These are phyloP conservation scores for Ostreobium quekettii DNA, from an alignment of 139 green algal genomes.

Conservation along the genomic window DNA sequence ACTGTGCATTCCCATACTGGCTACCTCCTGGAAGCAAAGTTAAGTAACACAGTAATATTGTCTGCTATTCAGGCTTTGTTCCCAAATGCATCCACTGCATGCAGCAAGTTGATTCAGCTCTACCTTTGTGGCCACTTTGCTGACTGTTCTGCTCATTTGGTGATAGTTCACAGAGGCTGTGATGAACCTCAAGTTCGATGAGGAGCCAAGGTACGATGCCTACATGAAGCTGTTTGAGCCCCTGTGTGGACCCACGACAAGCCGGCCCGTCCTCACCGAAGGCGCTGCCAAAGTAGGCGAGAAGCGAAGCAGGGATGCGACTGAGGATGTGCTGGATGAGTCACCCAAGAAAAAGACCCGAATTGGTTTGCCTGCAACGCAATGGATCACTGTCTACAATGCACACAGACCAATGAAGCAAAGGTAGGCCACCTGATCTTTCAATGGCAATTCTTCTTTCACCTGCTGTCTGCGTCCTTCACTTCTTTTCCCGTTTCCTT, in stretches of 20 bases:
- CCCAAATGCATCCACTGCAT: constrained; percentile 5
- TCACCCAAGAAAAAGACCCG: constrained; percentile 48
- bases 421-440: constrained; percentile 51
- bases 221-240: constrained; percentile 89
- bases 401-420: constrained; percentile 98
- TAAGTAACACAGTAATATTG: background rate
- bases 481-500: too few species aligned
- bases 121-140: constrained; percentile 4
- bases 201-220: constrained; percentile 85
- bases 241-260: constrained; percentile 70
- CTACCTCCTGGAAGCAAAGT: background rate
- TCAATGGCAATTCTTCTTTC: too few species aligned
- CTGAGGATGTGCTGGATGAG: constrained; percentile 61
- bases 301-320: constrained; percentile 72
- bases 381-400: constrained; percentile 99
- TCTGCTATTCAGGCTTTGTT: too few species aligned
- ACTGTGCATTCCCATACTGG: too few species aligned
- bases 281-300: constrained; percentile 69
- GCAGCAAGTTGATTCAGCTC: background rate
- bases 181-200: constrained; percentile 97
- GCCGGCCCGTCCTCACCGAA: constrained; percentile 77
- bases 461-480: too few species aligned
- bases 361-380: constrained; percentile 87
- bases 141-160: background rate
- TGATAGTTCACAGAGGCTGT: constrained; percentile 93